Evolutionary conservation across 2,329 filamentous ascomycete genomes (phyloP).

Genomic region (Incumbomyces lentus): DNA sequence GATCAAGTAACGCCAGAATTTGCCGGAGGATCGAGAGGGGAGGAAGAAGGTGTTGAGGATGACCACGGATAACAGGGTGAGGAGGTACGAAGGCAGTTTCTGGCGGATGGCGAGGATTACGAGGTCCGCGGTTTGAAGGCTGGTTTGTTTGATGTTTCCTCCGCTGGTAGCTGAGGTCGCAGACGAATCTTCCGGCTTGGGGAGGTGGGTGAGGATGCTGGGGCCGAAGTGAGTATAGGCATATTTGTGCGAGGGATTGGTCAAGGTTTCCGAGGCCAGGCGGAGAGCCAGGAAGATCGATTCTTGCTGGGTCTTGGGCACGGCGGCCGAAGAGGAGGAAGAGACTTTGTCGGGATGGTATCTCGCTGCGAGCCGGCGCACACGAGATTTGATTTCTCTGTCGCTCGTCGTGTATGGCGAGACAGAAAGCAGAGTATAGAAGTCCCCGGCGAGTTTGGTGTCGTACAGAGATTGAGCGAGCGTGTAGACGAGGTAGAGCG

Average conservation of each 20-base stretch:
- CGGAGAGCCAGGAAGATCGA: slow-evolving; percentile 72
- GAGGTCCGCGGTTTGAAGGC: not conserved
- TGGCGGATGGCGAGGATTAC: slow-evolving; percentile 19
- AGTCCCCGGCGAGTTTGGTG: slow-evolving; percentile 60
- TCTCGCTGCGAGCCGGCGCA: slow-evolving; percentile 60
- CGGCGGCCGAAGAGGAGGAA: slow-evolving; percentile 20
- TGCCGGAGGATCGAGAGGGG: slow-evolving; percentile 15
- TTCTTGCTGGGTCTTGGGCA: slow-evolving; percentile 25
- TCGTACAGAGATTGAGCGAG: slow-evolving; percentile 85
- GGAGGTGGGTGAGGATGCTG: slow-evolving; percentile 48
- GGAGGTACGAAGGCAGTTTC: slow-evolving; percentile 8
- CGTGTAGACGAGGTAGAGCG: slow-evolving; percentile 78
- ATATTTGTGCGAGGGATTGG: slow-evolving; percentile 66
- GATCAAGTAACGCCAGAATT: slow-evolving; percentile 42
- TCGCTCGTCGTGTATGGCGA: slow-evolving; percentile 55
- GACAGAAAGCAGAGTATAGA: slow-evolving; percentile 68
- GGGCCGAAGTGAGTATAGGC: slow-evolving; percentile 86
- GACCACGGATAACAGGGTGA: slow-evolving; percentile 11
- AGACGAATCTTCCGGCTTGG: not conserved
- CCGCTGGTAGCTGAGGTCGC: not conserved
- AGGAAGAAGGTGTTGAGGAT: slow-evolving; percentile 21
- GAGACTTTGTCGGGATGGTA: slow-evolving; percentile 76
- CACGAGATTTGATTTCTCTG: slow-evolving; percentile 69
- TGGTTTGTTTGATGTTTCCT: not conserved
- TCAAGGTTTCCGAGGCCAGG: slow-evolving; percentile 68